Base-by-base conservation (phyloP, 2,329 filamentous ascomycete genomes). In the Fusarium burgessii region DNA sequence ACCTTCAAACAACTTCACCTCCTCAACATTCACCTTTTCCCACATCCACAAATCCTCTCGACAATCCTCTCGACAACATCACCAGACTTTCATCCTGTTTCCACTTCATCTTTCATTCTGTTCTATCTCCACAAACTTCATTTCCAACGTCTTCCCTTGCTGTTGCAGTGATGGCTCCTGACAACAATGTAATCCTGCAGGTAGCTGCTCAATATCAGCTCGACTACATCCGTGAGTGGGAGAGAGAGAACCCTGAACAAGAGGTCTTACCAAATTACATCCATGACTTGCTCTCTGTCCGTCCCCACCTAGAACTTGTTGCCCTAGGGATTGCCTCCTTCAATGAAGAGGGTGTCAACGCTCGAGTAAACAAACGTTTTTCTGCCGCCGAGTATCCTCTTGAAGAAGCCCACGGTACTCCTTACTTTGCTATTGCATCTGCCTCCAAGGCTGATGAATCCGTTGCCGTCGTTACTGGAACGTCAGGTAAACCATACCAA, bases 51-150 rank as follows among this genome's bases (percentile, higher is more conserved):
- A 41, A 17, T 23, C 20, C 12, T 32, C 11, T 3, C 3, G 20
- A 14, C 7, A 41, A 17, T 23, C 20, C 12, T 32, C 11, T 3
- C 3, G 20, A 14, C 7, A 12, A 25, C n/a, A 6, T 32, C 10
- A 17, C 15, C 13, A 14, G 9, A 40, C 14, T 20, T 10, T n/a
- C 25, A 29, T 41, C 41, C 18, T 23, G 14, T 20, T 13, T 20
- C 7, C 14, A 11, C 4, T 9, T 11, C 18, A 12, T 7, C 7
- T 27, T 40, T 7, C 5, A 17, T 41, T 38, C 17, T 2, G 0
- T 27, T 15, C 2, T 1, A 1, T 15, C 8, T 15, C 17, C 15
- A 32, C 0, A 25, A 25, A 15, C 1, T 7, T 4, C 5, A 23
- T 3, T 4, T 29, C 18, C 32, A 12, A 35, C 6, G 10, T 35